Evolutionary conservation across 169 alveolate species (phyloP).

Genomic region (Plasmodium coatneyi): DNA sequence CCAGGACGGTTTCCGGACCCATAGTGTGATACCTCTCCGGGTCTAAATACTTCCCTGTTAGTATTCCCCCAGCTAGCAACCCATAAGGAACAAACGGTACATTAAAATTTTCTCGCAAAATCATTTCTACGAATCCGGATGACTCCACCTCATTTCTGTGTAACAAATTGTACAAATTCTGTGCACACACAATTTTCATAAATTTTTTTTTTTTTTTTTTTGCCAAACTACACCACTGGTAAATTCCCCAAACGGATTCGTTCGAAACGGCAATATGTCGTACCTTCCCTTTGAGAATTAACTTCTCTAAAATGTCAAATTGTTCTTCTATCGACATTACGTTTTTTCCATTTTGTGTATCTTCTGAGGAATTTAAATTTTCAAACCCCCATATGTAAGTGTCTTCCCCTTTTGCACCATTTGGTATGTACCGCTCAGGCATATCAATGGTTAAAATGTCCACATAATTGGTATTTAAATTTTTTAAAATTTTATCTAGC

Average conservation of each 20-base stretch:
- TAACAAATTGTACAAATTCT: conserved; percentile 83
- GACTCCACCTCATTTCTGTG: conserved; percentile 88
- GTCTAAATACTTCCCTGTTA: conserved; percentile 89
- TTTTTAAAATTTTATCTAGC: conserved; percentile 81
- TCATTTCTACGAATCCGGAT: conserved; percentile 86
- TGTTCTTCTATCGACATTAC: conserved; percentile 76
- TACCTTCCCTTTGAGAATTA: conserved; percentile 86
- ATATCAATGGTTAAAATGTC: conserved; percentile 83
- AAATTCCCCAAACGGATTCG: conserved; percentile 88
- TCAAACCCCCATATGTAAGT: conserved; percentile 88
- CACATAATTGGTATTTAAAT: conserved; percentile 82
- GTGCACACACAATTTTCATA: conserved; percentile 79
- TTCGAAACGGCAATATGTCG: conserved; percentile 85
- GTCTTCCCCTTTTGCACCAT: conserved; percentile 86
- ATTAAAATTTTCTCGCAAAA: conserved; percentile 77
- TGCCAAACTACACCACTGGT: conserved; percentile 76
- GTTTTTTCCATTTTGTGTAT: conserved; percentile 18
- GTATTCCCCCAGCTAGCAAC: conserved; percentile 89
- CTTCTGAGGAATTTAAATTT: conserved; percentile 6
- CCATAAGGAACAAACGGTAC: conserved; percentile 90
- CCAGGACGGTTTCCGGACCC: conserved; percentile 72
- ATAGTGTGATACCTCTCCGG: conserved; percentile 84
- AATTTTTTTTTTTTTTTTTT: conserved; percentile 76
- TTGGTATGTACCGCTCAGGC: conserved; percentile 87
- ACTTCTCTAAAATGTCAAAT: conserved; percentile 78